Evolutionary conservation across 305 asterid species (phyloP).

Genomic region (Plantago rigida): DNA sequence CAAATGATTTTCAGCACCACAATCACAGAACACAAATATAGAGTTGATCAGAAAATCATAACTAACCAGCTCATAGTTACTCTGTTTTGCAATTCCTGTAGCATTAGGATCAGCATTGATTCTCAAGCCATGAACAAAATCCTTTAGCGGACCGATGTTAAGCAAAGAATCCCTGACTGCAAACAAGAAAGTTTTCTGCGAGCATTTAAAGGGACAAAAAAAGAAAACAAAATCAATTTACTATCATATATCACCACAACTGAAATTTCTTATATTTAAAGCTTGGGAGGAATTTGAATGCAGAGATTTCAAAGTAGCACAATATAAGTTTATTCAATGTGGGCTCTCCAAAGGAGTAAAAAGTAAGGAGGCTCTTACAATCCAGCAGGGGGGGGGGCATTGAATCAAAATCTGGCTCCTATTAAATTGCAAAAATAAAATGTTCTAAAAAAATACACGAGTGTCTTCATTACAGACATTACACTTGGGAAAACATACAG

Average conservation of each 20-base stretch:
- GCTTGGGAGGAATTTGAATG: too few relatives aligned
- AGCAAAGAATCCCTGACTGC: slow-evolving; percentile 86
- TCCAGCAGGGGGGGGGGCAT: too few relatives aligned
- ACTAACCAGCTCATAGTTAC: slow-evolving; percentile 91
- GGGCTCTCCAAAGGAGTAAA: too few relatives aligned
- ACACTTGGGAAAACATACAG: too few relatives aligned
- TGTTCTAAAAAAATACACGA: too few relatives aligned
- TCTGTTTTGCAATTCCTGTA: slow-evolving; percentile 75
- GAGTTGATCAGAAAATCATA: slow-evolving; percentile 23
- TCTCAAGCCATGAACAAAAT: slow-evolving; percentile 85
- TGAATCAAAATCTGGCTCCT: too few relatives aligned
- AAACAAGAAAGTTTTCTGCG: slow-evolving; percentile 81
- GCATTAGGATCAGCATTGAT: slow-evolving; percentile 77
- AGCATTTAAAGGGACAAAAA: slow-evolving; percentile 25
- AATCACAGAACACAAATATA: slow-evolving; percentile 16
- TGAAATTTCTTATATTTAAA: too few relatives aligned
- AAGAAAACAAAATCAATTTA: slow-evolving; percentile 17
- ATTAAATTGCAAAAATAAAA: too few relatives aligned
- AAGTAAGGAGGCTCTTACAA: too few relatives aligned
- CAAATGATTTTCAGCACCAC: slow-evolving; percentile 5
- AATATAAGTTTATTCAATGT: neutral
- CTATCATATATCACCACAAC: neutral
- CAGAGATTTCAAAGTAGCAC: neutral
- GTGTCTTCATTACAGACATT: neutral
- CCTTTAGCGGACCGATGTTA: slow-evolving; percentile 89